Evolutionary conservation across 345 rosid genomes (phyloP).

Genomic region (Murraya koenigii): DNA sequence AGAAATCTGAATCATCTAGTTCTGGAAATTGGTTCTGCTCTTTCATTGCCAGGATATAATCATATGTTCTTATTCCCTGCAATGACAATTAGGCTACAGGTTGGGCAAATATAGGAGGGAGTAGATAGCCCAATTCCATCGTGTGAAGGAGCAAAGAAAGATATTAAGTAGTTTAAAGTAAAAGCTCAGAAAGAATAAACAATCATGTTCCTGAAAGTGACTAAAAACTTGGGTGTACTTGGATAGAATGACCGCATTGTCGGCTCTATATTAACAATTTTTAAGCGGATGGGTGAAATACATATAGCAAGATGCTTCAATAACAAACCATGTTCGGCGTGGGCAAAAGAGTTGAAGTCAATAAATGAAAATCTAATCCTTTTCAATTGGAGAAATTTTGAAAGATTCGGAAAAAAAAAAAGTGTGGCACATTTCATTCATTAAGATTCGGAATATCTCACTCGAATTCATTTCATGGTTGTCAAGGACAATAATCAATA

Average conservation of each 20-base stretch:
- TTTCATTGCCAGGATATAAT: conserved; percentile 89
- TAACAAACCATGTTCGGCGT: not conserved
- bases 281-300: not conserved
- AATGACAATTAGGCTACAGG: not conserved
- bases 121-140: not conserved
- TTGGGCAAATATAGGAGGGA: not conserved
- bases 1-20: conserved; percentile 70
- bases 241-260: not conserved
- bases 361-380: not conserved
- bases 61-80: conserved; percentile 97
- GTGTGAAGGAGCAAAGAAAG: not conserved
- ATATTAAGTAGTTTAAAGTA: not conserved
- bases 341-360: not conserved
- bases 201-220: not conserved
- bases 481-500: not conserved
- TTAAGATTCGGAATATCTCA: not conserved
- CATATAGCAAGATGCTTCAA: not conserved
- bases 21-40: conserved; percentile 70
- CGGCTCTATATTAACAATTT: too few species aligned
- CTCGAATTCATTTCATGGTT: not conserved
- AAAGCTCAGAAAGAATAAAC: not conserved
- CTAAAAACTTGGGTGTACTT: not conserved
- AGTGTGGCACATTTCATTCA: too few species aligned
- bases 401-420: not conserved
- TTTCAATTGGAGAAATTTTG: not conserved